These are phyloP conservation scores for Candida maltosa DNA, from an alignment of 805 yeast genomes.

Conservation along the genomic window DNA sequence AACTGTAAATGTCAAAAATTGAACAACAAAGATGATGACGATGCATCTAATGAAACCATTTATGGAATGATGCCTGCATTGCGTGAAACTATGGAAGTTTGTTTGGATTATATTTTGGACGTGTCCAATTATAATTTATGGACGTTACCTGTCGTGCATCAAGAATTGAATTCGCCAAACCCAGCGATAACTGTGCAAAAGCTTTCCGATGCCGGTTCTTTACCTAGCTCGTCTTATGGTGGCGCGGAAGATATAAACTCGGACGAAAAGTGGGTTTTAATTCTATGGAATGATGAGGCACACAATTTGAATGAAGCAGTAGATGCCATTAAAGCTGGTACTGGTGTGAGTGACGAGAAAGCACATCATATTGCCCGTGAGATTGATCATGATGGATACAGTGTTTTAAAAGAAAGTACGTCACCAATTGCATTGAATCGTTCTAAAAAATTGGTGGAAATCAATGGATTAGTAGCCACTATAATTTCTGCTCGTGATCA, in stretches of 20 bases:
- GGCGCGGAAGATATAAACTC: constrained; percentile 30
- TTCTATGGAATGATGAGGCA: constrained; percentile 78
- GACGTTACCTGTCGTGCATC: constrained; percentile 40
- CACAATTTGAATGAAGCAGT: constrained; percentile 60
- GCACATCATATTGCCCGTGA: constrained; percentile 38
- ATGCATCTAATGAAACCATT: constrained; percentile 8
- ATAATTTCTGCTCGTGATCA: constrained; percentile 50
- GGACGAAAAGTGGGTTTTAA: constrained; percentile 37
- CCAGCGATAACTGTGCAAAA: constrained; percentile 18
- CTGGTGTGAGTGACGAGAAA: constrained; percentile 17
- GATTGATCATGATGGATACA: constrained; percentile 50
- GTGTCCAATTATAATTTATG: constrained; percentile 36
- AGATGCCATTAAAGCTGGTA: constrained; percentile 38
- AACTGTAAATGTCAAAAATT: constrained; percentile 44
- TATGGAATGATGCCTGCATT: constrained; percentile 16
- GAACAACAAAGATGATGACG: constrained; percentile 6
- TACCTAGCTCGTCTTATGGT: constrained; percentile 31
- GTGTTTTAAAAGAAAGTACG: constrained; percentile 37
- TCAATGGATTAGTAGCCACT: constrained; percentile 54
- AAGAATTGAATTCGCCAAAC: constrained; percentile 21
- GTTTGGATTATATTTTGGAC: constrained; percentile 42
- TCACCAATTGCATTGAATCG: constrained; percentile 19
- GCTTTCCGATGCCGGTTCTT: constrained; percentile 27
- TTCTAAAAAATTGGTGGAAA: constrained; percentile 38
- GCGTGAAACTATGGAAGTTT: constrained; percentile 24